A percentile compares a stretch with the other conserved stretches of the same genome.
Conservation (phyloP, 148 eudicot species). For the Rhododendron molle region DNA sequence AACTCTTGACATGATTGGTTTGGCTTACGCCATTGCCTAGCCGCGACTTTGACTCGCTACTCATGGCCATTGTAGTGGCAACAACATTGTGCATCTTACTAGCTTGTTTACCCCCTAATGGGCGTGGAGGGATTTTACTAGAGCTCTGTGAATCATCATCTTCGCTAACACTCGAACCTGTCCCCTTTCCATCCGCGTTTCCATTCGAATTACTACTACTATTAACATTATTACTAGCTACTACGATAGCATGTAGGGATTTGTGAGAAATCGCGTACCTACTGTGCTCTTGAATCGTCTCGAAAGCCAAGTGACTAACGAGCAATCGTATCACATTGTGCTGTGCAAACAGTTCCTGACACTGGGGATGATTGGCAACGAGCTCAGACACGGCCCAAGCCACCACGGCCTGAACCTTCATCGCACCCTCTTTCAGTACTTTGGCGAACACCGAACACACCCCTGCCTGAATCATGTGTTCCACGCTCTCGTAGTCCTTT, state of each 20-base stretch:
- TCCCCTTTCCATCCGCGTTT: background rate
- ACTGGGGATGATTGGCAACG: background rate
- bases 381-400: constrained; percentile 17
- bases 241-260: background rate
- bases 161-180: background rate
- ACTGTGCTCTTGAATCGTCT: constrained; percentile 16
- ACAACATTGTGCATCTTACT: constrained; percentile 14
- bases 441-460: constrained; percentile 7
- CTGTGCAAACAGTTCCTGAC: constrained; percentile 11
- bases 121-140: background rate
- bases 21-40: constrained; percentile 3
- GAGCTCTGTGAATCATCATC: background rate
- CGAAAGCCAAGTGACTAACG: constrained; percentile 10
- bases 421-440: constrained; percentile 10
- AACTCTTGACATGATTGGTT: background rate
- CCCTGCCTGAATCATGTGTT: background rate
- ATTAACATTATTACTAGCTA: background rate
- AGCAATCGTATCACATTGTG: constrained; percentile 12
- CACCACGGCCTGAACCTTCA: constrained; percentile 18
- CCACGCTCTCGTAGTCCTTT: constrained; percentile 6
- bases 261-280: constrained; percentile 2
- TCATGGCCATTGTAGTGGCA: constrained; percentile 10
- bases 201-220: background rate
- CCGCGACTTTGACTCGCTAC: background rate
- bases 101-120: background rate